A percentile compares a stretch with the other conserved stretches of the same genome.
These are phyloP conservation scores for Leccinum broughii DNA, from an alignment of 768 basidiomycete genomes.

Conservation along the genomic window DNA sequence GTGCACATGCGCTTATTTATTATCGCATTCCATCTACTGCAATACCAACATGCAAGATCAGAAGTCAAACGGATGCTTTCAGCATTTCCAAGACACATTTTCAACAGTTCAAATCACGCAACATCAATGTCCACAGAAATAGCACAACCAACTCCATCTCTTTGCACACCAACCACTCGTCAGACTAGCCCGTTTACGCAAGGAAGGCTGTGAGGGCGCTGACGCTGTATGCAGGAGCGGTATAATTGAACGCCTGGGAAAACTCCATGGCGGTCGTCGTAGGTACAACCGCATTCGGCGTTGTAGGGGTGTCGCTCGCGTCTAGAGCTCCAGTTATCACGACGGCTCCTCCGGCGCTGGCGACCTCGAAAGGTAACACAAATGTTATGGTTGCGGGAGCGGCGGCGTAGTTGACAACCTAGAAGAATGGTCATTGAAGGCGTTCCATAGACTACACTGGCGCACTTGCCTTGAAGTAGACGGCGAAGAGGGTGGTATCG, in stretches of 20 bases:
- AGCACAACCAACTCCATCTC: background rate
- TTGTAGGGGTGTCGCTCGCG: slow-evolving; percentile 55
- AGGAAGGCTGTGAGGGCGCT: slow-evolving; percentile 31
- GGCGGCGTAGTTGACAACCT: slow-evolving; percentile 56
- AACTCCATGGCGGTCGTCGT: slow-evolving; percentile 44
- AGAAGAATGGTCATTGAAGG: background rate
- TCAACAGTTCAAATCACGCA: slow-evolving; percentile 31
- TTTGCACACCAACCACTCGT: background rate
- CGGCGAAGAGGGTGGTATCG: slow-evolving; percentile 23
- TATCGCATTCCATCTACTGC: too few relatives aligned
- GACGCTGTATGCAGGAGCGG: slow-evolving; percentile 49
- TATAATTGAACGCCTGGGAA: slow-evolving; percentile 55
- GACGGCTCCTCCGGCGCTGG: slow-evolving; percentile 43
- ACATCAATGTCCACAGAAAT: slow-evolving; percentile 7
- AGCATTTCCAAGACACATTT: slow-evolving; percentile 43
- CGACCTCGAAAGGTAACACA: slow-evolving; percentile 54
- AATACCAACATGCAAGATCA: slow-evolving; percentile 60
- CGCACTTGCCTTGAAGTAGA: slow-evolving; percentile 57
- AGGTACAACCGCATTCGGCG: slow-evolving; percentile 50
- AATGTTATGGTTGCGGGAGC: slow-evolving; percentile 48
- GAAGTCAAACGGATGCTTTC: slow-evolving; percentile 62
- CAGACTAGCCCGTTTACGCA: background rate
- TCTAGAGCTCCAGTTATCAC: slow-evolving; percentile 50
- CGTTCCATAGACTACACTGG: background rate
- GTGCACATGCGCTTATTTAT: too few relatives aligned